Base-by-base conservation (phyloP, 2,329 filamentous ascomycete genomes). In the Truncatella angustata region DNA sequence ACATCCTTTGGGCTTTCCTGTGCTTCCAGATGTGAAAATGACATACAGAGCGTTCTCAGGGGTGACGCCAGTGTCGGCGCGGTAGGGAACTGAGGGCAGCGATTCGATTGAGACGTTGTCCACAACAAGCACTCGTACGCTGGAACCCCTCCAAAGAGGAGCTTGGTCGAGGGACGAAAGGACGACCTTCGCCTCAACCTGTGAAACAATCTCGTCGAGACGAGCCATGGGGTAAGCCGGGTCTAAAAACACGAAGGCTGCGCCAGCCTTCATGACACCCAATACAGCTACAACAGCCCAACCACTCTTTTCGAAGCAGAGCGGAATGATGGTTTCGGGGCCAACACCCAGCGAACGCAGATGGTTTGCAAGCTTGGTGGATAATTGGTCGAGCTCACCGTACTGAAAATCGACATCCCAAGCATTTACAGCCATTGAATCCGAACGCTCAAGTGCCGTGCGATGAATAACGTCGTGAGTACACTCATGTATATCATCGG, bases 1-100 rank as follows among this genome's bases (percentile, higher is more conserved):
- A n/a, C 79, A 74, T 32, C 77, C 77, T 63, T 80, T 80, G 2
- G 77, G 77, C 30, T 66, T 65, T 4, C 77, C 77, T 0, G 77
- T 79, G 18, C 72, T 77, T 14, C 77, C 77, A 14, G 76, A 79
- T n/a, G 78, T 80, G 57, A 79, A 80, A 60, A 78, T 74, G 56
- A 79, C 73, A 30, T 68, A 66, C 5, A 35, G n/a, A 16, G 28
- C 30, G 28, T 26, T 50, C 14, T 18, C 23, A 11, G 47, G 35
- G 20, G 6, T 40, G 36, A 40, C 47, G 10, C 47, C 35, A 23
- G 35, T 40, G n/a, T 32, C 30, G 11, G 23, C 9, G 5, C 21
- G 23, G 24, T 30, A 23, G 4, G 18, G 21, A 23, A 26, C 21
- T 4, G 21, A 40, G 16, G 35, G 47, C 4, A 32, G 47, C 12